A percentile compares a stretch with the other conserved stretches of the same genome.
Evolutionary conservation across 2,329 filamentous ascomycete species (phyloP).

Genomic region (Truncatella angustata): DNA sequence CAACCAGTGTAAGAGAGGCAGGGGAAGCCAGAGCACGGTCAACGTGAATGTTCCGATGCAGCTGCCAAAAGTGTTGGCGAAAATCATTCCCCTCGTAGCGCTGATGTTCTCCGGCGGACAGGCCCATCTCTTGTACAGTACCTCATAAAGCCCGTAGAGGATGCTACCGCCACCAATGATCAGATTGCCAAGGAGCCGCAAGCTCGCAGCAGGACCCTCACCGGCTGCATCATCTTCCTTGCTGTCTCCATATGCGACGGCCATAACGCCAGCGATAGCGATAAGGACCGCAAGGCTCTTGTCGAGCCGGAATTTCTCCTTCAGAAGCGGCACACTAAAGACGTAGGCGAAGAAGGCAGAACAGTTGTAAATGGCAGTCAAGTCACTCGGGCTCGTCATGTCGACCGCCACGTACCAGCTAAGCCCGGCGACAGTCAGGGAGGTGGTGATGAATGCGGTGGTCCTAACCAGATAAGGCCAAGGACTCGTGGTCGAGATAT

Average conservation of each 20-base stretch:
- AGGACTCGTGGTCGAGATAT: conserved; percentile 38
- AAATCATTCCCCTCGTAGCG: conserved; percentile 87
- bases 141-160: conserved; percentile 95
- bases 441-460: conserved; percentile 78
- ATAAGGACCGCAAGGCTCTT: conserved; percentile 86
- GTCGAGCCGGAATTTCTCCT: conserved; percentile 78
- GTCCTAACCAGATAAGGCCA: conserved; percentile 72
- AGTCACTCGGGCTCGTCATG: conserved; percentile 85
- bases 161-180: conserved; percentile 90
- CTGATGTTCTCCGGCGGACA: conserved; percentile 89
- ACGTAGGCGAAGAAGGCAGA: conserved; percentile 98
- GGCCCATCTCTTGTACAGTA: conserved; percentile 89
- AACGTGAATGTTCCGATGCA: conserved; percentile 86
- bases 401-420: conserved; percentile 96
- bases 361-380: conserved; percentile 99
- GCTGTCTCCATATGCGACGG: conserved; percentile 91
- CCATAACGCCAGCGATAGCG: conserved; percentile 83
- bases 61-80: conserved; percentile 88
- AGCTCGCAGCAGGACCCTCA: conserved; percentile 45
- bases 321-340: conserved; percentile 86
- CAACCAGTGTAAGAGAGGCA: conserved; percentile 77
- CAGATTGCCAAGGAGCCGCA: conserved; percentile 79
- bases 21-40: conserved; percentile 83
- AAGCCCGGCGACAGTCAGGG: conserved; percentile 84
- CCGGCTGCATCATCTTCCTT: conserved; percentile 46